These are phyloP conservation scores for Dentiscutata heterogama DNA, from an alignment of 371 early-diverging fungal species.

Conservation along the genomic window DNA sequence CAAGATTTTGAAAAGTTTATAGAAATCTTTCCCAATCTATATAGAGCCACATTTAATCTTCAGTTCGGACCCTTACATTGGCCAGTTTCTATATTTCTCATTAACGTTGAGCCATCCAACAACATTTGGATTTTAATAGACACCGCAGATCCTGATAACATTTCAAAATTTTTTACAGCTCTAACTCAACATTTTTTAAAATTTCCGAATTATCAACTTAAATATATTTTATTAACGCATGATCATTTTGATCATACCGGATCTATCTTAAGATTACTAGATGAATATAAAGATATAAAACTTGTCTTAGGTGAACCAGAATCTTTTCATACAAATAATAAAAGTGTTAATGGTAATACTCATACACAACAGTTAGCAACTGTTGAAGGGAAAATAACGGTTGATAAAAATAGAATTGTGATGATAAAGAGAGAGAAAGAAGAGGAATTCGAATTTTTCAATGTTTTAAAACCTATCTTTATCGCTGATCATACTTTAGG, in stretches of 20 bases:
- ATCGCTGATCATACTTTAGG: constrained; percentile 59
- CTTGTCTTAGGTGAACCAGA: constrained; percentile 55
- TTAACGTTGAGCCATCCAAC: constrained; percentile 46
- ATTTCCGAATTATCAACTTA: constrained; percentile 50
- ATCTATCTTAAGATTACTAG: constrained; percentile 47
- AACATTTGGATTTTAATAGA: constrained; percentile 56
- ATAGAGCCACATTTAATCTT: constrained; percentile 56
- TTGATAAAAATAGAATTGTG: constrained; percentile 49
- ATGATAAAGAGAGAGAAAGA: constrained; percentile 45
- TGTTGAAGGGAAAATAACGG: constrained; percentile 50
- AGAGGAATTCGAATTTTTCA: constrained; percentile 54
- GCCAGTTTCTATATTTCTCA: constrained; percentile 56
- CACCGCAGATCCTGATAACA: constrained; percentile 53
- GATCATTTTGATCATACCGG: constrained; percentile 58
- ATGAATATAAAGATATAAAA: constrained; percentile 52
- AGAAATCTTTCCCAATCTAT: constrained; percentile 56
- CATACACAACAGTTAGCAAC: no score
- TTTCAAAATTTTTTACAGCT: constrained; percentile 49
- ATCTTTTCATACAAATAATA: background rate
- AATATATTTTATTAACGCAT: constrained; percentile 56
- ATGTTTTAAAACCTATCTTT: constrained; percentile 53
- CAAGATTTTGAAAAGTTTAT: constrained; percentile 54
- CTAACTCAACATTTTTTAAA: constrained; percentile 48
- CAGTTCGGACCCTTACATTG: constrained; percentile 38
- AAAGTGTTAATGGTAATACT: no score